Evolutionary conservation across 106 monocot genomes (phyloP), one percentile per base, ranked within the genome.

Genomic region (Chionographis japonica): DNA sequence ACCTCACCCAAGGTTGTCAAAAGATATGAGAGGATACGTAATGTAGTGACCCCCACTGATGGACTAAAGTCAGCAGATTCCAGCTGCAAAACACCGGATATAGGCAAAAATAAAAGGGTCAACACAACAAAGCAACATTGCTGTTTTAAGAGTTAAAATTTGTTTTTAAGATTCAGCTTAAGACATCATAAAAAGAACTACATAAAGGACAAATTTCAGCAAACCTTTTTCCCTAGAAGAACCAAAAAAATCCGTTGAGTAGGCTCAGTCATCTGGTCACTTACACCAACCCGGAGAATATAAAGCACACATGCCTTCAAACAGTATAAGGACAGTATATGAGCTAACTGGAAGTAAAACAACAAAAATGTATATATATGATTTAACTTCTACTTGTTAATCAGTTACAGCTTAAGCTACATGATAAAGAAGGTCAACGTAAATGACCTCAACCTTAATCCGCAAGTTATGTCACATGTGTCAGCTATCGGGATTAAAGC

Each of bases 291-390:
- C 58, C 97, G 86, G 73, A 92, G 75, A 80, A 98, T 79, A 74
- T 98, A 98, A 5, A 98, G 74, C 59, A 98, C 87, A 85, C 97
- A 98, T 69, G 97, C 97, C 97, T 97, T 70, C 68, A 79, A 53
- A 65, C 3, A 36, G 13, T 66, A 46, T 0, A 46, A 46, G 9
- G 9, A 46, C 9, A 46, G 46, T 10, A 46, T 46, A 6, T 46
- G 46, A 46, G 5, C 9, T 46, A 46, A 46, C 46, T 10, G 9
- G 46, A 68, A 68, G 3, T 43, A 6, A 63, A 11, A 19, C 49
- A 36, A 4, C 12, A 15, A 51, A 11, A 52, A 52, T 11, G 36
- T 52, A 37, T 36, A 19, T 12, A 66, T 52, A 51, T 11, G 52
- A 6, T 46, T 10, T 46, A 46, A 46, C 8, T 46, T 46, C 5